Base-by-base conservation (phyloP, 2,329 filamentous ascomycete genomes). In the Neonectria hederae region DNA sequence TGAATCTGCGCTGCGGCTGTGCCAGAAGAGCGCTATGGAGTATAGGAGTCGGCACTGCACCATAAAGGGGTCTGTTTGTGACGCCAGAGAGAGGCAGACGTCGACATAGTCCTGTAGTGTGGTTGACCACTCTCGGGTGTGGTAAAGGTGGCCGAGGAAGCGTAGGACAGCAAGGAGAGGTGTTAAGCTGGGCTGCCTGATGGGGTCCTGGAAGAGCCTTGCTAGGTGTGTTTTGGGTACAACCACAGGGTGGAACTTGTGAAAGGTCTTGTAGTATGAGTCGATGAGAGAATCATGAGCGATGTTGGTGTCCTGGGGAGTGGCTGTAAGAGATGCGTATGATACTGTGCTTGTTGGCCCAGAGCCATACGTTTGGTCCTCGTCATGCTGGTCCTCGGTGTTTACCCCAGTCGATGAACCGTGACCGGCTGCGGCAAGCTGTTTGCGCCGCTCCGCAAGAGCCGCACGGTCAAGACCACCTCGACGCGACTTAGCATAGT, bases 401-500 rank as follows among this genome's bases (percentile, higher is more conserved):
- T 6, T 38, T 17, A n/a, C 17, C 5, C 35, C 35, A 17, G 35
- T 7, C n/a, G n/a, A n/a, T n/a, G n/a, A n/a, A n/a, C n/a, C 35
- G 5, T n/a, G 11, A 30, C 54, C 45, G 21, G 59, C 65, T 22
- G 69, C 68, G 2, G 72, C 70, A 38, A 72, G 60, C 7, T 69
- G 70, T 59, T 74, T 77, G 17, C 76, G 75, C 24, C 75, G 69
- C 5, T 69, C 73, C 1, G 71, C 66, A 19, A 77, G 59, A 2
- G 76, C 65, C 2, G 68, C 75, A 32, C 73, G 72, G 66, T 70
- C 80, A 54, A 70, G 77, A 62, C 75, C 83, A 4, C 84, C 84
- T 54, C 85, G 78, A 32, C 84, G 80, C 13, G 83, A 86, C 66
- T 83, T 82, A 51, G 84, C 78, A 71, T 87, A 87, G 22, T 79